These are phyloP conservation scores for Colletotrichum acutatum DNA, from an alignment of 2,329 filamentous ascomycete species.

Conservation along the genomic window DNA sequence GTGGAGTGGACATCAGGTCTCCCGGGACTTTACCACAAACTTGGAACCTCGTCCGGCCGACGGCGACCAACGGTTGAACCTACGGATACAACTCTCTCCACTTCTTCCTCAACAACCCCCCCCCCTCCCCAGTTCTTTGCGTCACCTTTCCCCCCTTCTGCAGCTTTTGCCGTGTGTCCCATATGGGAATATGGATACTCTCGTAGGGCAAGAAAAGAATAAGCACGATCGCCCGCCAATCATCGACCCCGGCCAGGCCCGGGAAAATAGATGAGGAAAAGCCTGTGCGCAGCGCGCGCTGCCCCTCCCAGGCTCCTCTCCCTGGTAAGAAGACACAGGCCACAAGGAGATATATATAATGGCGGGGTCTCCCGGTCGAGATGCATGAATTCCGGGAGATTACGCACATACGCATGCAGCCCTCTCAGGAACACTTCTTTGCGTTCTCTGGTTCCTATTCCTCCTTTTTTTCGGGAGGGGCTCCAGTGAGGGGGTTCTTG, in stretches of 20 bases:
- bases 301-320: not conserved
- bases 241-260: not conserved
- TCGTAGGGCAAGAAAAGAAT: constrained; percentile 28
- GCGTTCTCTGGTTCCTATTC: not conserved
- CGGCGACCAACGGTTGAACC: no score
- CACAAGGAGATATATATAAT: constrained; percentile 1
- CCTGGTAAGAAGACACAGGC: no score
- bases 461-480: not conserved
- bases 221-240: constrained; percentile 31
- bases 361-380: constrained; percentile 31
- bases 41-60: not conserved
- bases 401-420: constrained; percentile 18
- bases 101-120: not conserved
- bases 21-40: constrained; percentile 2
- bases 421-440: not conserved
- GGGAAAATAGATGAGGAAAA: not conserved
- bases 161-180: no score
- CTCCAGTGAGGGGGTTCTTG: no score
- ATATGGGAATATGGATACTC: not conserved
- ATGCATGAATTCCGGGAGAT: constrained; percentile 34
- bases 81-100: no score
- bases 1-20: not conserved
- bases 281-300: not conserved
- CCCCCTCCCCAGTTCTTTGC: constrained; percentile 12
- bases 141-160: not conserved